Evolutionary conservation across 2,329 filamentous ascomycete species (phyloP).

Genomic region (Coleophoma cylindrospora): DNA sequence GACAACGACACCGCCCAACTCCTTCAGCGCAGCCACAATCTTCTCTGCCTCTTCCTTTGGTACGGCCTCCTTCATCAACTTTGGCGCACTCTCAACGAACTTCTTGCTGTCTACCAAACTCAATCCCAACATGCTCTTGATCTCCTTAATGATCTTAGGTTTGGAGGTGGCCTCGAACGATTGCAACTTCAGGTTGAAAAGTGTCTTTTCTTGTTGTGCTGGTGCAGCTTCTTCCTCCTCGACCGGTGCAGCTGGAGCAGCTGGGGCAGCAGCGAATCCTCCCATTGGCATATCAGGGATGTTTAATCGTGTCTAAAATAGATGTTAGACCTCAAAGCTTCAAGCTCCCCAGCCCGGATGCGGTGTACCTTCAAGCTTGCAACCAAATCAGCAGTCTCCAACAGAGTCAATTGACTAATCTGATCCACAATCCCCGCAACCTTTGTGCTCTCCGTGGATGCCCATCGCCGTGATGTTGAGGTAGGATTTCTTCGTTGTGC

Average conservation of each 20-base stretch:
- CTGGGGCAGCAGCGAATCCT: conserved; percentile 72
- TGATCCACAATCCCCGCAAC: conserved; percentile 94
- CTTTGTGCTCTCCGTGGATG: conserved; percentile 92
- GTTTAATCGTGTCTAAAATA: conserved; percentile 76
- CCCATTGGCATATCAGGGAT: conserved; percentile 97
- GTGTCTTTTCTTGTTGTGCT: conserved; percentile 87
- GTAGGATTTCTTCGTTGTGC: conserved; percentile 39
- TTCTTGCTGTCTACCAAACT: conserved; percentile 99
- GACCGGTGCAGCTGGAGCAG: conserved; percentile 54
- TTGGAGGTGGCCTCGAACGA: conserved; percentile 85
- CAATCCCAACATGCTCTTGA: conserved; percentile 92
- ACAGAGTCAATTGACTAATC: conserved; percentile 94
- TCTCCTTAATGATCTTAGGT: conserved; percentile 99
- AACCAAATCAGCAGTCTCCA: conserved; percentile 96
- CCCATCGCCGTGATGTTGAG: conserved; percentile 67
- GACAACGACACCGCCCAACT: conserved; percentile 76
- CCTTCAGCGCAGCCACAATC: conserved; percentile 94
- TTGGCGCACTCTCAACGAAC: conserved; percentile 97
- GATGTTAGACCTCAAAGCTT: no score
- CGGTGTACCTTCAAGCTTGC: conserved; percentile 79
- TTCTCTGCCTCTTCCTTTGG: conserved; percentile 99
- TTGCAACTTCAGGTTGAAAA: conserved; percentile 94
- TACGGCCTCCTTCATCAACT: conserved; percentile 98
- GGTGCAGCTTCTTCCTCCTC: conserved; percentile 87
- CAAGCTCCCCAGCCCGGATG: no score